These are phyloP conservation scores for Apodospora peruviana DNA, from an alignment of 495 filamentous ascomycete species.

Conservation along the genomic window DNA sequence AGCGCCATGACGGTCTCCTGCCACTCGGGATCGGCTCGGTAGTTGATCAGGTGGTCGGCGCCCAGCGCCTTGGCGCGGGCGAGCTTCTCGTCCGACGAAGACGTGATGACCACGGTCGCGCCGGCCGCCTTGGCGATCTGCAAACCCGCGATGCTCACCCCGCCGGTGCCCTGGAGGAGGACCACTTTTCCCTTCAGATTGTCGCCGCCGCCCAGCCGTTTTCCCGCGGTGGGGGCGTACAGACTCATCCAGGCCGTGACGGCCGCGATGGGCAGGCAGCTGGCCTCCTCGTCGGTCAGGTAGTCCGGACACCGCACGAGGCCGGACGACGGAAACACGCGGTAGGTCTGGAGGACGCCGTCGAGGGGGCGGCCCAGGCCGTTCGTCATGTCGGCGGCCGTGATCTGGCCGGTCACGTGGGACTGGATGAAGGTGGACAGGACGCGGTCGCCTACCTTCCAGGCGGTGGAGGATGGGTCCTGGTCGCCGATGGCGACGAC, in stretches of 20 bases:
- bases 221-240: slow-evolving; percentile 24
- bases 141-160: slow-evolving; percentile 15
- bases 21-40: slow-evolving; percentile 16
- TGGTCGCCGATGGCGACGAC: slow-evolving; percentile 23
- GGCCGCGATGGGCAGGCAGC: slow-evolving; percentile 37
- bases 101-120: slow-evolving; percentile 32
- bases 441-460: slow-evolving; percentile 36
- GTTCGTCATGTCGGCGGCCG: slow-evolving; percentile 22
- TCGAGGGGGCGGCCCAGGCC: slow-evolving; percentile 32
- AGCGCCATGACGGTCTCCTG: slow-evolving; percentile 18
- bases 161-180: slow-evolving; percentile 33
- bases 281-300: slow-evolving; percentile 35
- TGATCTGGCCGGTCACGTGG: slow-evolving; percentile 35
- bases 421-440: slow-evolving; percentile 36
- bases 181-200: slow-evolving; percentile 28
- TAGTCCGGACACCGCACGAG: slow-evolving; percentile 36
- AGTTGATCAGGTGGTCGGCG: slow-evolving; percentile 20
- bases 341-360: slow-evolving; percentile 38
- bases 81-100: slow-evolving; percentile 30
- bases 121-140: slow-evolving; percentile 18
- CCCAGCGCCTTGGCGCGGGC: not conserved
- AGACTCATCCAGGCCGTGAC: slow-evolving; percentile 42
- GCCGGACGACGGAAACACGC: slow-evolving; percentile 31
- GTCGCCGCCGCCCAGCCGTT: slow-evolving; percentile 34
- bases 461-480: slow-evolving; percentile 8